Base-by-base conservation (phyloP, 805 yeast genomes). In the Barnettozyma sp. region DNA sequence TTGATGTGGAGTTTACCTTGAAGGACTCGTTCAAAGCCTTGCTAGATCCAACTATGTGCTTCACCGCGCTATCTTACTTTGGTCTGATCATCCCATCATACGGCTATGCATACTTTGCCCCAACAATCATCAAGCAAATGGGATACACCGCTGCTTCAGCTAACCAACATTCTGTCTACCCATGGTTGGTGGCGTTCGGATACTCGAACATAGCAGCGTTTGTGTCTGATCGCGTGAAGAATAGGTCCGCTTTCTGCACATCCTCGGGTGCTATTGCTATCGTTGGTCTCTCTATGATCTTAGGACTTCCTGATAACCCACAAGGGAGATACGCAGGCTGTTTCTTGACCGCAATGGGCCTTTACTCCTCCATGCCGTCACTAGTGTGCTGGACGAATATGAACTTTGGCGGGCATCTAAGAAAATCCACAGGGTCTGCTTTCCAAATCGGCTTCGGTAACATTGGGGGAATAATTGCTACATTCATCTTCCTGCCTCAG, bases 141-240 rank as follows among this genome's bases (percentile, higher is more conserved):
- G 66, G 66, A 7, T 62, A 78, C 63, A 69, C 84, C 3, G 78
- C 84, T 3, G 80, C 76, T 49, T 65, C 71, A 38, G 90, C 94
- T 8, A 86, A 86, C 57, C 71, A 80, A 37, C 79, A 78, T 60
- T 81, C 94, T 0, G 83, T 86, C 33, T 87, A 85, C 46, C 94
- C 95, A 15, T 86, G 94, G 88, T 65, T 83, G 27, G 62, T 70
- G 20, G 83, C 94, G 0, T 81, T 85, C 51, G 86, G 80, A 6
- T 62, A 71, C 22, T 71, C 79, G 29, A 76, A 79, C 59, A 48
- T 73, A 4, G 43, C 70, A n/a, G 90, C 94, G 0, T 61, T 66
- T 40, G 43, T 67, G 38, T 79, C 92, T 1, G 95, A 85, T 54
- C 57, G 51, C 31, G 35, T 61, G 16, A 63, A 70, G 41, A 50